Base-by-base conservation (phyloP, 2,329 filamentous ascomycete genomes). In the Ophiosphaerella korrae region DNA sequence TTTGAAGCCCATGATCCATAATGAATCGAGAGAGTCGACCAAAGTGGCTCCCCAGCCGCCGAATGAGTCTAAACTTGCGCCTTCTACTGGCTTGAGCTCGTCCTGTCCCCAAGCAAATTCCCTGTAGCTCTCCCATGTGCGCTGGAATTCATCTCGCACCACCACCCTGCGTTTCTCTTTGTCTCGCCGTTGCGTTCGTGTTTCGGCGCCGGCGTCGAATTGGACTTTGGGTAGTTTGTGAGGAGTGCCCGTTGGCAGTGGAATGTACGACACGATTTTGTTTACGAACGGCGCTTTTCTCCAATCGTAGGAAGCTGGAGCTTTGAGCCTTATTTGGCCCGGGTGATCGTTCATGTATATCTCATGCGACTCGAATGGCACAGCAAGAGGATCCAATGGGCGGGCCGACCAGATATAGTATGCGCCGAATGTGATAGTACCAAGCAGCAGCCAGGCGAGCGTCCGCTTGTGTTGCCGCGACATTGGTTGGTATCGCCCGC, bases 1-100 rank as follows among this genome's bases (percentile, higher is more conserved):
- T 47, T 77, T 77, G 53, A 79, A 57, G 7, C 71, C 77, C 76
- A 79, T 78, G 42, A 79, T 79, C 75, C 75, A 80, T 9, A 80
- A 63, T 4, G 74, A 77, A 51, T 79, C 78, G 21, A 79, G 63
- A 21, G 74, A 73, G 55, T 79, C 77, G 11, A 80, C 75, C 23
- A 80, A 52, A 18, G 72, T 79, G 8, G 77, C 78, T 18, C 73
- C 77, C 78, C 78, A 80, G 31, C 77, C 78, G 5, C 78, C 77
- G 55, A 79, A 80, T 5, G 70, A 67, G 54, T 78, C 67, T n/a
- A 66, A 64, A 2, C 59, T 63, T 21, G 63, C 56, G 6, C 74
- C 76, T 26, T 68, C 70, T 2, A 78, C 53, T 3, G 78, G 78
- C 26, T 62, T 67, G 11, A 80, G 66, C 62, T 81, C 78, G 53